A percentile compares a stretch with the other conserved stretches of the same genome.
These are phyloP conservation scores for Stephanodiscus triporus DNA, from an alignment of 108 stramenopile genomes.

Conservation along the genomic window DNA sequence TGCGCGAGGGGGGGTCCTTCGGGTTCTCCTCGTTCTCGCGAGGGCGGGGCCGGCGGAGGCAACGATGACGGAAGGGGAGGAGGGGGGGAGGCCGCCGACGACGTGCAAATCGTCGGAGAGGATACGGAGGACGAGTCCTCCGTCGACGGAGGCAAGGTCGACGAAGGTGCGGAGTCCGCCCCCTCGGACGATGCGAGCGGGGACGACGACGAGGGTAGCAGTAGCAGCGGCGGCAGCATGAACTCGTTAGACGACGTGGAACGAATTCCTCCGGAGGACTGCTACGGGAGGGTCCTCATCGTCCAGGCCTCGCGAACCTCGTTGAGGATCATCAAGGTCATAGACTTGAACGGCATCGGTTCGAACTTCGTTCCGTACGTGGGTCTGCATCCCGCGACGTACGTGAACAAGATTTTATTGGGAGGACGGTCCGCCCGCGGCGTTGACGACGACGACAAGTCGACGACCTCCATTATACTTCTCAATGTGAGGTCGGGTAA, in stretches of 20 bases:
- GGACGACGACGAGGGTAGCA: constrained; percentile 15
- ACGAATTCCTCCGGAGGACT: constrained; percentile 16
- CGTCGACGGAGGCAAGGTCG: constrained; percentile 45
- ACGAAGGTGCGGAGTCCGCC: constrained; percentile 31
- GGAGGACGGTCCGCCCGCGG: constrained; percentile 51
- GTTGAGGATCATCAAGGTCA: constrained; percentile 65
- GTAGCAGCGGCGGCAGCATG: neutral
- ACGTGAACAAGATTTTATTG: constrained; percentile 86
- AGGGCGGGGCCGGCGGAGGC: constrained; percentile 1
- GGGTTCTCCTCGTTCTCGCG: no score
- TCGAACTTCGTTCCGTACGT: constrained; percentile 61
- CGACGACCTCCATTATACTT: constrained; percentile 58
- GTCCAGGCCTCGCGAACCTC: constrained; percentile 60
- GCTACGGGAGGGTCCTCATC: constrained; percentile 66
- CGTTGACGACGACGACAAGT: constrained; percentile 18
- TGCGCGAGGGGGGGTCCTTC: constrained; percentile 43
- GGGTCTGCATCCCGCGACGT: constrained; percentile 82
- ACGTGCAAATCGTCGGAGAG: constrained; percentile 25
- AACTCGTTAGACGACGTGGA: constrained; percentile 22
- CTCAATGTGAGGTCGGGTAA: constrained; percentile 78
- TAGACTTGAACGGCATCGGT: constrained; percentile 46
- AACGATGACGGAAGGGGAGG: neutral
- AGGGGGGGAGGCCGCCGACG: constrained; percentile 9
- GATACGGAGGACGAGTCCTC: constrained; percentile 59
- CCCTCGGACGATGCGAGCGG: constrained; percentile 27